Base-by-base conservation (phyloP, 2,329 filamentous ascomycete genomes). In the Fusarium mangiferae region DNA sequence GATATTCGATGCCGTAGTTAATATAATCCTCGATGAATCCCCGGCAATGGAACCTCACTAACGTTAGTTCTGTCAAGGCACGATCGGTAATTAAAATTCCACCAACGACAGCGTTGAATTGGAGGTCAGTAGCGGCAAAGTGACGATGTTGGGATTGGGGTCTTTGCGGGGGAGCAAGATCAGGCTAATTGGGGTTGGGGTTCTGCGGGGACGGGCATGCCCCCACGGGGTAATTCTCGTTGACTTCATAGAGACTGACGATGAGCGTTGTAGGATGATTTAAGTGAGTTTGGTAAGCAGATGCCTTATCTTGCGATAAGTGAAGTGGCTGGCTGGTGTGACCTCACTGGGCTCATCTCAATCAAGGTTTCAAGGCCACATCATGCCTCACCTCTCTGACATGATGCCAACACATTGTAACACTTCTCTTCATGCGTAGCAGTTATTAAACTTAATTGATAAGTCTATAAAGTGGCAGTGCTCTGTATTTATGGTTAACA, bases 111-210 rank as follows among this genome's bases (percentile, higher is more conserved):
- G 8, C n/a, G 10, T n/a, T 20, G 9, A 30, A 48, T 14, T 51
- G 26, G 13, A 28, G 11, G 38, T 26, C 17, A 11, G 51, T 11
- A 33, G 22, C 22, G 30, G 41, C 7, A 49, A 42, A 15, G 30
- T 63, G 56, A 68, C 49, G 46, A 38, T 49, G 46, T 54, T 68
- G 26, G 24, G 24, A 48, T 38, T 61, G 36, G 42, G 42, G 55
- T 57, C n/a, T 30, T 48, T 68, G 63, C 41, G 55, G 54, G 57
- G 44, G 42, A 42, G 30, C 4, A 60, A 13, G 24, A 64, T 51
- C 56, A 62, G 56, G 45, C 56, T 62, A 51, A 61, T 64, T 38
- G 39, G 33, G 30, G 38, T 70, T 70, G 66, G 66, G 59, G 66
- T 70, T 68, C 45, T 57, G 65, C 44, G 45, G 66, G 66, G 66